Base-by-base conservation (phyloP, 1,284 basidiomycete genomes). In the Cystodermella granulosa region DNA sequence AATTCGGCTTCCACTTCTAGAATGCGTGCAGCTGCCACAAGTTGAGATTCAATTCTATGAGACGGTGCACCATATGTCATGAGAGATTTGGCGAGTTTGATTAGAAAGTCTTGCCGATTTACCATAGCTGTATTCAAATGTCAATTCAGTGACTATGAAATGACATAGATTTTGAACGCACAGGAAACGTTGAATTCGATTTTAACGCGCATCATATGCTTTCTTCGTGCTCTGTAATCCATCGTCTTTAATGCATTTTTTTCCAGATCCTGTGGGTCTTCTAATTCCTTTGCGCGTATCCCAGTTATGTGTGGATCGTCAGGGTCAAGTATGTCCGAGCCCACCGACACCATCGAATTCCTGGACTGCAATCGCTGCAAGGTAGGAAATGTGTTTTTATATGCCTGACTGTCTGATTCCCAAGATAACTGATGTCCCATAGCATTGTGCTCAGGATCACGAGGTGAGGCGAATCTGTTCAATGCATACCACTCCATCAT, bases 31-130 rank as follows among this genome's bases (percentile, higher is more conserved):
- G 87, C 87, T 3, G 90, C 84, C 38, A 74, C 71, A 11, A 94
- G 76, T 62, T 91, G 90, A 7, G 84, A 81, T 63, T 91, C 88
- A 55, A 91, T 85, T 26, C 91, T 78, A 64, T 93, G 91, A 28
- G 87, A 90, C 1, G 90, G 91, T 15, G 90, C 86, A 15, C 91
- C 90, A 60, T 87, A 91, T 2, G 77, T 76, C 73, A 93, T 83
- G 24, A 93, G 72, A 14, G 84, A 79, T 56, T 84, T 83, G 28
- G 89, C 85, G n/a, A 93, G 73, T 56, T 84, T 84, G 48, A 90
- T 70, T 13, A 92, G 73, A 65, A 91, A 93, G 50, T 83, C 79
- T 59, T 87, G 84, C 52, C 87, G 75, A 47, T 81, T 73, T 23
- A 79, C 70, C 61, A 84, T 76, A 34, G 82, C 87, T 87, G 56